Evolutionary conservation across 1,284 basidiomycete species (phyloP).

Genomic region (Rhodofomes roseus): DNA sequence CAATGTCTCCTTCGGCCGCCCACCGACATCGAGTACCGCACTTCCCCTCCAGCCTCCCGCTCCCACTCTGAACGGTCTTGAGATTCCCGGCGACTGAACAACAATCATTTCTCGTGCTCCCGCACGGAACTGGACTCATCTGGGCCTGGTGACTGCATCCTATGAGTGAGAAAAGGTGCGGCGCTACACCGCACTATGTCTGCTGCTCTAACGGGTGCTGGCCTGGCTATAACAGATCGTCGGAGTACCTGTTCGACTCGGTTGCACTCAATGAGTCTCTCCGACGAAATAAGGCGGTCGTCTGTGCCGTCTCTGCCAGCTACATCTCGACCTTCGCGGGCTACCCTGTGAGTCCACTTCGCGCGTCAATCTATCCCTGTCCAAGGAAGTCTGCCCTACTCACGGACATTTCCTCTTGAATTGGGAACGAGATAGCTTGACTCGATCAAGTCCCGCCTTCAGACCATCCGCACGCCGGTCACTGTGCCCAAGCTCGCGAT

Average conservation of each 20-base stretch:
- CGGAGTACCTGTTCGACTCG: constrained; percentile 57
- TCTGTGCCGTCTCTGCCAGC: constrained; percentile 78
- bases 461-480: constrained; percentile 77
- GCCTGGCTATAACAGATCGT: constrained; percentile 41
- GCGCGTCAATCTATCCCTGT: neutral
- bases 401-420: neutral
- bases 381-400: neutral
- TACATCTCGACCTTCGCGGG: constrained; percentile 81
- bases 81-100: neutral
- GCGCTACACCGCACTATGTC: neutral
- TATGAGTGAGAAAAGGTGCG: constrained; percentile 78
- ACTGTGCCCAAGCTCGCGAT: constrained; percentile 71
- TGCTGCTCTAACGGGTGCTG: constrained; percentile 5
- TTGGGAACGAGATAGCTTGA: constrained; percentile 54
- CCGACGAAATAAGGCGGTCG: constrained; percentile 77
- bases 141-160: constrained; percentile 55
- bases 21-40: neutral
- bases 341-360: constrained; percentile 58
- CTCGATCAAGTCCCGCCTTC: constrained; percentile 87
- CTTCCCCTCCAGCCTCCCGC: neutral
- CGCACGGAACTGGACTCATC: constrained; percentile 58
- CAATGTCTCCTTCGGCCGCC: neutral
- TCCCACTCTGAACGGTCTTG: neutral
- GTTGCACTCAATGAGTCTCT: constrained; percentile 61
- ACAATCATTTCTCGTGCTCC: constrained; percentile 38